Conservation (phyloP, 2,329 filamentous ascomycete species). For the Apiospora malaysiana region DNA sequence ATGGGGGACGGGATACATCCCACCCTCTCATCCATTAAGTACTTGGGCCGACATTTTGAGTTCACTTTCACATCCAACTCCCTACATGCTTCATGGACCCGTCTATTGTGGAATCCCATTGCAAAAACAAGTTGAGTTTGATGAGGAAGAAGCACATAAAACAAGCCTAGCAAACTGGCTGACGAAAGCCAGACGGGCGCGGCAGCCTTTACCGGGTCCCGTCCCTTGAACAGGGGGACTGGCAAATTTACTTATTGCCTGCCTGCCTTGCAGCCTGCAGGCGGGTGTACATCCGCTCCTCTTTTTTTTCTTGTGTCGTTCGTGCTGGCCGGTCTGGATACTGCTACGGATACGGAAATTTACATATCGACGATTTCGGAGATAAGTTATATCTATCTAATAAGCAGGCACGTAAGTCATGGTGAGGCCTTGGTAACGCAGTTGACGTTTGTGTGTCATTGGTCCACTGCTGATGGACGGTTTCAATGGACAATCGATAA, state of each 20-base stretch:
- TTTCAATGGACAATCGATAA: conserved; percentile 15
- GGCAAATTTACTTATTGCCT: too few species aligned
- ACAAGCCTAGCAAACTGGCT: conserved; percentile 11
- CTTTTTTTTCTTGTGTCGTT: neutral
- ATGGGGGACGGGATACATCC: too few species aligned
- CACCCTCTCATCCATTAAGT: too few species aligned
- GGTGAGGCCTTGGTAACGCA: neutral
- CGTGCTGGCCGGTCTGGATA: neutral
- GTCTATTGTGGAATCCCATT: neutral
- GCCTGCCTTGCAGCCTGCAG: too few species aligned
- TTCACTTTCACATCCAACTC: neutral
- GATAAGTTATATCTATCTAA: too few species aligned
- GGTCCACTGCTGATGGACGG: neutral
- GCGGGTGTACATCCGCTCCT: neutral
- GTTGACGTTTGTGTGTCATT: neutral
- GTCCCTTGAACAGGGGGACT: neutral
- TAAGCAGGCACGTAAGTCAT: too few species aligned
- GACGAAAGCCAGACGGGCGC: neutral
- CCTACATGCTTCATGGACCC: neutral
- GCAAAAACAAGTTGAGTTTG: conserved; percentile 12
- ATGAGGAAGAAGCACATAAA: conserved; percentile 14
- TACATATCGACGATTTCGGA: neutral
- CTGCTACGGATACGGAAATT: neutral
- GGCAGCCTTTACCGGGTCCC: conserved; percentile 1
- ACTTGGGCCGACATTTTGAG: neutral